Evolutionary conservation across 2,329 filamentous ascomycete species (phyloP).

Genomic region (Hymenoscyphus infarciens): DNA sequence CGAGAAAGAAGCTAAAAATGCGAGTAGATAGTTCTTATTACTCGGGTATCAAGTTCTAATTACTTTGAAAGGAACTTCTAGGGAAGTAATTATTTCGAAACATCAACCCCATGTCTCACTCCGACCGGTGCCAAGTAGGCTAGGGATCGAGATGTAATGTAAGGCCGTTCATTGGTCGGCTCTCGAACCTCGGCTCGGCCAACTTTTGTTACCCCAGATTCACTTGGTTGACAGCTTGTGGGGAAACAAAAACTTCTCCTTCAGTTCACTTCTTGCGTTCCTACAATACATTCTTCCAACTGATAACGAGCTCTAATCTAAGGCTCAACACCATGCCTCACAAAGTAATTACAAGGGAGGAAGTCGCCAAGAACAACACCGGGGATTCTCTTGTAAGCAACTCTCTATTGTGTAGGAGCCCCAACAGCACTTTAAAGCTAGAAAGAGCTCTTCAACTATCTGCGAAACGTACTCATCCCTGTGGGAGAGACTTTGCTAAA

Average conservation of each 20-base stretch:
- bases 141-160: not conserved
- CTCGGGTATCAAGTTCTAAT: no score
- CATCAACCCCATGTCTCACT: no score
- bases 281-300: not conserved
- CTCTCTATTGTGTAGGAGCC: not conserved
- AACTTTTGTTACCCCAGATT: not conserved
- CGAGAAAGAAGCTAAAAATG: no score
- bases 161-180: not conserved
- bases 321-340: slow-evolving; percentile 29
- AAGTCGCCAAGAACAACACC: slow-evolving; percentile 73
- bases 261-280: not conserved
- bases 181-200: not conserved
- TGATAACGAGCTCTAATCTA: not conserved
- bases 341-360: slow-evolving; percentile 46
- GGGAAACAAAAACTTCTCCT: not conserved
- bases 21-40: no score
- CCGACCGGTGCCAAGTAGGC: not conserved
- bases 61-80: no score
- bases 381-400: slow-evolving; percentile 47
- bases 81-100: no score
- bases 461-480: not conserved
- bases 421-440: not conserved
- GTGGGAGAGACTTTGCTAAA: not conserved
- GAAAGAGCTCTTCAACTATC: not conserved
- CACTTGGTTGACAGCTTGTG: not conserved